A percentile compares a stretch with the other conserved stretches of the same genome.
Conservation (phyloP, 495 filamentous ascomycete species). For the Neurospora sp. region DNA sequence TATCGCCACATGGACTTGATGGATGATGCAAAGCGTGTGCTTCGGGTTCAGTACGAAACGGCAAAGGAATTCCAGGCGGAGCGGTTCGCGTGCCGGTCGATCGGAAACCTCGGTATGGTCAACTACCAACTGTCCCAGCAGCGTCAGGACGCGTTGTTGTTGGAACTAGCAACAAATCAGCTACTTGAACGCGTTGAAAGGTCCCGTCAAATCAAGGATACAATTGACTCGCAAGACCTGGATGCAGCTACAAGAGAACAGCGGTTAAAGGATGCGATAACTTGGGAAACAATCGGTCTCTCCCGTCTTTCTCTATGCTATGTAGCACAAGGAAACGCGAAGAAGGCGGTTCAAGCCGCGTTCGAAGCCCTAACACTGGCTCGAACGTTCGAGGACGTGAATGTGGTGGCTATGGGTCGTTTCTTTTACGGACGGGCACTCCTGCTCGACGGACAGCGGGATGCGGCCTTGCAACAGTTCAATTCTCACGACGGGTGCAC, state of each 20-base stretch:
- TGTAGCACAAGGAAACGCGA: not conserved
- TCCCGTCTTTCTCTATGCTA: slow-evolving; percentile 14
- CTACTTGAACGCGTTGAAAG: slow-evolving; percentile 3
- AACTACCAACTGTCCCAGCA: slow-evolving; percentile 22
- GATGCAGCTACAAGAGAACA: not conserved
- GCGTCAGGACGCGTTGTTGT: not conserved
- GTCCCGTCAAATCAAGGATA: not conserved
- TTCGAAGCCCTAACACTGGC: not conserved
- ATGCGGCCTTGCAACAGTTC: slow-evolving; percentile 1
- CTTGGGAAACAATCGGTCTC: slow-evolving; percentile 8
- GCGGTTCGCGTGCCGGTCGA: slow-evolving; percentile 18
- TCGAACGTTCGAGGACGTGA: not conserved
- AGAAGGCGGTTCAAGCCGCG: not conserved
- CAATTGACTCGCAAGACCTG: not conserved
- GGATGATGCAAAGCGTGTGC: slow-evolving; percentile 12
- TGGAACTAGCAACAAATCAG: slow-evolving; percentile 3
- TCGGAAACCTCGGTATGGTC: slow-evolving; percentile 25
- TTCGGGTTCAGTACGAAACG: slow-evolving; percentile 14
- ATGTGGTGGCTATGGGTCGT: not conserved
- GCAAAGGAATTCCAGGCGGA: slow-evolving; percentile 13
- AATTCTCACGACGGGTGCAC: slow-evolving; percentile 2
- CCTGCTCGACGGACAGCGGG: not conserved
- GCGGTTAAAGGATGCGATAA: not conserved
- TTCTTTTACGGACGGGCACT: slow-evolving; percentile 10
- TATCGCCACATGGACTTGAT: slow-evolving; percentile 19